Evolutionary conservation across 768 basidiomycete species (phyloP), one percentile per base, ranked within the genome.

Genomic region (Leccinum uliginosum): DNA sequence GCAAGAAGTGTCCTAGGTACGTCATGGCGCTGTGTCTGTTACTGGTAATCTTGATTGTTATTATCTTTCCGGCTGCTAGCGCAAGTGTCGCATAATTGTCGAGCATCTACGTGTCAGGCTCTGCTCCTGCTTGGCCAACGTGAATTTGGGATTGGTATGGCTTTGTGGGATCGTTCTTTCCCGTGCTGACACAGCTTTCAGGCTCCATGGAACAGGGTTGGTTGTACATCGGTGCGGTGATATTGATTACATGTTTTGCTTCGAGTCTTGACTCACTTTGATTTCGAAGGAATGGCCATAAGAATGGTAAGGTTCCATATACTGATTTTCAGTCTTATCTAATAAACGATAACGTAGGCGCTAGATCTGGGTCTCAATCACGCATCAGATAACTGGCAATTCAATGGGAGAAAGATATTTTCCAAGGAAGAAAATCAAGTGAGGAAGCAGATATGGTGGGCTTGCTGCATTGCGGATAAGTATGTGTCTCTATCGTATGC

Each of bases 331-430:
- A 15, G 8, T 57, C 46, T 21, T 45, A 11, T 43, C 23, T 64
- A 26, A 62, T 38, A 17, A 43, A 51, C 51, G 21, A 29, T 50
- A 14, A 55, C 52, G 23, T 58, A 90, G 88, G 91, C 91, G 0
- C 80, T 85, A 59, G 91, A 93, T 67, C 73, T 93, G 15, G 91
- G 91, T 30, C 74, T 93, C 59, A 90, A 93, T 65, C 87, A 88
- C 27, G 83, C 89, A 62, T 83, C 89, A 4, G 82, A 85, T 24
- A 82, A 79, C 53, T 93, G 91, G 89, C 83, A 83, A 63, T 77
- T 80, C 53, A 76, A 82, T 55, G 83, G 82, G 14, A 78, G 75
- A 48, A 77, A 78, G 55, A 68, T 91, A 34, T 89, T 91, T 62
- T 80, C 81, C 9, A 67, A 73, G 14, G 78, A 83, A 63, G 90